phyloP scores from a whole-genome alignment of 2,329 filamentous ascomycete species.

The Fusarium musae region DNA sequence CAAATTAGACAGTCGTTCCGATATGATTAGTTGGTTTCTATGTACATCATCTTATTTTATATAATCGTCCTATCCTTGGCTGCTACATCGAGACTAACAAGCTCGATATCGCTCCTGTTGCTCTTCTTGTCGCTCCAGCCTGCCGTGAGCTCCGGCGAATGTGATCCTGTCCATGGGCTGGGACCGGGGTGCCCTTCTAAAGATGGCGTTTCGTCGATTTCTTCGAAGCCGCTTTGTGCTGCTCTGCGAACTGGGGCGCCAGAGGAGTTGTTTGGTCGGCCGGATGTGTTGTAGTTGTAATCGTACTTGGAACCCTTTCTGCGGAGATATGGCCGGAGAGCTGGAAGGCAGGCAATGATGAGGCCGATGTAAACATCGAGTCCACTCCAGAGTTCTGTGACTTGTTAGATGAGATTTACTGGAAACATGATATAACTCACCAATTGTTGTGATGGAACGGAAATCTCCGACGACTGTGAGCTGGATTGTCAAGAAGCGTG shows the following conservation, averaged over 20 bases:
- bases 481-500: constrained; percentile 33
- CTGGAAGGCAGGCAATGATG: constrained; percentile 36
- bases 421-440: not conserved
- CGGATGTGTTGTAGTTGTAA: constrained; percentile 18
- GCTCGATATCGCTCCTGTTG: constrained; percentile 21
- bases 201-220: constrained; percentile 29
- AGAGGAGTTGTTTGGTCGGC: constrained; percentile 9
- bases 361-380: constrained; percentile 33
- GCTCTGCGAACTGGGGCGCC: not conserved
- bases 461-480: constrained; percentile 3
- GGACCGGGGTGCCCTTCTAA: not conserved
- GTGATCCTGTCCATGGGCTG: not conserved
- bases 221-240: constrained; percentile 23
- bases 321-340: constrained; percentile 34
- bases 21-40: not conserved
- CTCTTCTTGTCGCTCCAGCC: constrained; percentile 31
- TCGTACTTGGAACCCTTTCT: constrained; percentile 5
- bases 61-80: not conserved
- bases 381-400: constrained; percentile 30
- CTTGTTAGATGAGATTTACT: not conserved
- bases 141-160: constrained; percentile 7
- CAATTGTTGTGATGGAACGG: constrained; percentile 29
- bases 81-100: constrained; percentile 3
- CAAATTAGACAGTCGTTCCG: not conserved
- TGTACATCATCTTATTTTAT: not conserved